Evolutionary conservation across 306 rosid genomes (phyloP).

Genomic region (Vigna nakashimae): DNA sequence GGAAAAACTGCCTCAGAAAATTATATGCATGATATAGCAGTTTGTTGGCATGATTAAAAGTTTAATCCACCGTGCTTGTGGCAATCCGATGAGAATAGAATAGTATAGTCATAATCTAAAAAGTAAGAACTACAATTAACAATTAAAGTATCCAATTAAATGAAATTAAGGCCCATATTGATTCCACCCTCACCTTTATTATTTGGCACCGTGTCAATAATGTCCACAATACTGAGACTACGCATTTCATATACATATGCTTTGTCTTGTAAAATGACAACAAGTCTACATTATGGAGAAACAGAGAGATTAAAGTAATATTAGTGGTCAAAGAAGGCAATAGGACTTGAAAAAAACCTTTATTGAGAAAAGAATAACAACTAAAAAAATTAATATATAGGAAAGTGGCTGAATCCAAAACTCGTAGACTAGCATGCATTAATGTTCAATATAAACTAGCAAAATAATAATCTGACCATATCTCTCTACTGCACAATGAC

Average conservation of each 20-base stretch:
- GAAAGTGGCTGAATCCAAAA: constrained; percentile 26
- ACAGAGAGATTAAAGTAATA: constrained; percentile 36
- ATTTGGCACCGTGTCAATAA: constrained; percentile 81
- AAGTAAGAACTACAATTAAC: constrained; percentile 12
- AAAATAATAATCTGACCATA: not conserved
- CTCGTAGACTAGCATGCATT: constrained; percentile 1
- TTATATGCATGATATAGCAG: not conserved
- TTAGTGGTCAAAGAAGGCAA: constrained; percentile 24
- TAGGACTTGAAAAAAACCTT: not conserved
- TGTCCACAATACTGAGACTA: constrained; percentile 83
- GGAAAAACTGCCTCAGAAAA: constrained; percentile 24
- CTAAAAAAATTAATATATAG: not conserved
- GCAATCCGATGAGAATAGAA: constrained; percentile 9
- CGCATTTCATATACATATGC: constrained; percentile 82
- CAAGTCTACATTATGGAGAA: constrained; percentile 70
- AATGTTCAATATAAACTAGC: not conserved
- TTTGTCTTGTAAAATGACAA: constrained; percentile 91
- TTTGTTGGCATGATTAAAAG: constrained; percentile 18
- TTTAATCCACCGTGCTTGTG: constrained; percentile 4
- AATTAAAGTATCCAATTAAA: constrained; percentile 36
- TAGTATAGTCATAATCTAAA: constrained; percentile 5
- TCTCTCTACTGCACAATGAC: not conserved
- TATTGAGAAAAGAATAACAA: not conserved
- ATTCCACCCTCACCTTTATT: constrained; percentile 73
- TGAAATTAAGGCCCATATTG: constrained; percentile 29